Percentiles rank a stretch among this genome's conserved stretches.
These are phyloP conservation scores for Clonostachys byssicola DNA, from an alignment of 2,329 filamentous ascomycete genomes.

Conservation along the genomic window DNA sequence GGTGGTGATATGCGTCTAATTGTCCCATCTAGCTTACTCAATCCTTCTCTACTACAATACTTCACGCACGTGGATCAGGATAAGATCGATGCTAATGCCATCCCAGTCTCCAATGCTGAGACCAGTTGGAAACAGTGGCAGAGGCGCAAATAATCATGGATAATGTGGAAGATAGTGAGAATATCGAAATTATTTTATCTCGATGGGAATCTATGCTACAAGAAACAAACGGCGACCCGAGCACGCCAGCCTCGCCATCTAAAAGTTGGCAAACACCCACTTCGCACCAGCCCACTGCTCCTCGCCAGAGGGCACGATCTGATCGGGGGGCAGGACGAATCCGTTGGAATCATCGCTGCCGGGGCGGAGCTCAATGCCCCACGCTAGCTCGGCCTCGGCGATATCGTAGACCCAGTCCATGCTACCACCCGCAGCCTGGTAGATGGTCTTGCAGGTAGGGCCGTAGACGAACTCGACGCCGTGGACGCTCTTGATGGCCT, in stretches of 20 bases:
- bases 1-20: no score
- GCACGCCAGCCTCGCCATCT: background rate
- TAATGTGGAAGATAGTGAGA: no score
- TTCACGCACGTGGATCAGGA: no score
- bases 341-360: conserved; percentile 27
- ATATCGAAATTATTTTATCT: no score
- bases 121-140: no score
- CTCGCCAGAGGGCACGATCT: conserved; percentile 37
- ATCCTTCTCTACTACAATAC: no score
- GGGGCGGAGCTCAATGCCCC: conserved; percentile 31
- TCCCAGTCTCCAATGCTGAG: no score
- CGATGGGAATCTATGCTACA: no score
- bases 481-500: conserved; percentile 41
- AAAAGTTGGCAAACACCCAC: conserved; percentile 44
- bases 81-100: no score
- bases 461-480: conserved; percentile 35
- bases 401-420: conserved; percentile 41
- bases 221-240: no score
- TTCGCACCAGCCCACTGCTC: conserved; percentile 46
- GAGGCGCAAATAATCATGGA: no score
- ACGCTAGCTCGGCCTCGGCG: conserved; percentile 31
- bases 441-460: conserved; percentile 57
- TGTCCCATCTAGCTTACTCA: no score
- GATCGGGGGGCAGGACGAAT: conserved; percentile 33
- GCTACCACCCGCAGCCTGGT: conserved; percentile 44